Evolutionary conservation across 345 rosid species (phyloP).

Genomic region (Linum lewisii): DNA sequence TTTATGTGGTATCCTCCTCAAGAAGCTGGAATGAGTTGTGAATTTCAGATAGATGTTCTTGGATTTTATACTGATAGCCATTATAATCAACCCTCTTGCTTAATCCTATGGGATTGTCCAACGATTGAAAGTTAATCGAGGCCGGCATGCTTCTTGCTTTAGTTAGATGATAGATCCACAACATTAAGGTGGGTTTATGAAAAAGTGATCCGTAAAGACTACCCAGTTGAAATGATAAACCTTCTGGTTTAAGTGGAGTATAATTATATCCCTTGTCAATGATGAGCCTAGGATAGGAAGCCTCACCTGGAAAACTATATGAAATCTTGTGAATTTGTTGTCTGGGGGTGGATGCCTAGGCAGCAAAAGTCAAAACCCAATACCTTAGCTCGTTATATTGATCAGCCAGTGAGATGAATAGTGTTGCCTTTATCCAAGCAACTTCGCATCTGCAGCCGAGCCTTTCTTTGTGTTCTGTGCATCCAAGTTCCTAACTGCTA

Average conservation of each 20-base stretch:
- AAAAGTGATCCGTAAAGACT: too few relatives aligned
- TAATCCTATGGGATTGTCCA: too few relatives aligned
- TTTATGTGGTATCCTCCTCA: neutral
- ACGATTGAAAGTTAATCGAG: too few relatives aligned
- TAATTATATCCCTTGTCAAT: too few relatives aligned
- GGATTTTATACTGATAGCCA: neutral
- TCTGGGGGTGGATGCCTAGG: neutral
- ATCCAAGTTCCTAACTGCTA: neutral
- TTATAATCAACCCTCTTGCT: neutral
- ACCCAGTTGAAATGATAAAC: too few relatives aligned
- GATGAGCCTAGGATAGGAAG: neutral
- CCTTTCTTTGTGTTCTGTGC: neutral
- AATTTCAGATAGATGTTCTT: neutral
- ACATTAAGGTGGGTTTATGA: too few relatives aligned
- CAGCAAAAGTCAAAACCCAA: neutral
- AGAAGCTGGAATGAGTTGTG: neutral
- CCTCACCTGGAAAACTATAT: neutral
- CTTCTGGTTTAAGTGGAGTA: too few relatives aligned
- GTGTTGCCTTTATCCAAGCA: neutral
- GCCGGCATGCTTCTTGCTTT: too few relatives aligned
- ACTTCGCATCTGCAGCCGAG: neutral
- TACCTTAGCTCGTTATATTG: neutral
- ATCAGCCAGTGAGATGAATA: neutral
- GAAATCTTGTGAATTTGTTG: neutral
- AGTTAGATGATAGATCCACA: too few relatives aligned